Conservation (phyloP, 352 stramenopile genomes). For the Detonula confervacea region DNA sequence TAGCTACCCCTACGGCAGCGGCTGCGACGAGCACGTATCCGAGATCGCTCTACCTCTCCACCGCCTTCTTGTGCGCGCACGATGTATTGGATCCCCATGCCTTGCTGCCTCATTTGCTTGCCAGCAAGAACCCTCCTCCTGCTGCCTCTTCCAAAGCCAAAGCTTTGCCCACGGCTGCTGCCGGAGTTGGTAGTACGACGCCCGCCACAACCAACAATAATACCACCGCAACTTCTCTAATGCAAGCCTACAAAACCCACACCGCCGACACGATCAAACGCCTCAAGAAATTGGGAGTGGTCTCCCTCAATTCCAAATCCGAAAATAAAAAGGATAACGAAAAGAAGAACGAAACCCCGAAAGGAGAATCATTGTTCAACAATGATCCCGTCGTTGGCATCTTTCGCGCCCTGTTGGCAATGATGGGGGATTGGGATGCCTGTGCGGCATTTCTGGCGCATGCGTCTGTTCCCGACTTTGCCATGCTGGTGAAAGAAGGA, state of each 20-base stretch:
- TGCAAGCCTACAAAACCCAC: constrained; percentile 26
- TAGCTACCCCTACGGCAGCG: constrained; percentile 48
- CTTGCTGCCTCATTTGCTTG: constrained; percentile 84
- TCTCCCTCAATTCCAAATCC: constrained; percentile 49
- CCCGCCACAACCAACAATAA: background rate
- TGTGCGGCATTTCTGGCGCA: constrained; percentile 46
- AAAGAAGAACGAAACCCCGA: background rate
- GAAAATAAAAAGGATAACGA: background rate
- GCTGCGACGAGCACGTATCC: constrained; percentile 54
- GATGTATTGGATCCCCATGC: constrained; percentile 86
- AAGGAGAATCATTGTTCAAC: constrained; percentile 8
- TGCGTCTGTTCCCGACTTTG: constrained; percentile 28
- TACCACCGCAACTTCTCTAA: constrained; percentile 25
- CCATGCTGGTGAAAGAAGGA: background rate
- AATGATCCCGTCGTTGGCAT: constrained; percentile 53
- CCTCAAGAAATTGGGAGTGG: constrained; percentile 57
- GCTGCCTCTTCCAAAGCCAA: constrained; percentile 76
- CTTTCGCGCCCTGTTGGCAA: constrained; percentile 46
- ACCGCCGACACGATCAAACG: constrained; percentile 20
- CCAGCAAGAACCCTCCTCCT: constrained; percentile 40
- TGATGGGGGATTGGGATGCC: constrained; percentile 45
- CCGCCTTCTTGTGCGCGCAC: constrained; percentile 89
- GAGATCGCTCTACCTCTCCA: constrained; percentile 86
- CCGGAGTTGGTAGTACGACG: no score
- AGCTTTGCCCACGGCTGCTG: no score